Evolutionary conservation across 306 rosid genomes (phyloP).

Genomic region (Quercus cerris): DNA sequence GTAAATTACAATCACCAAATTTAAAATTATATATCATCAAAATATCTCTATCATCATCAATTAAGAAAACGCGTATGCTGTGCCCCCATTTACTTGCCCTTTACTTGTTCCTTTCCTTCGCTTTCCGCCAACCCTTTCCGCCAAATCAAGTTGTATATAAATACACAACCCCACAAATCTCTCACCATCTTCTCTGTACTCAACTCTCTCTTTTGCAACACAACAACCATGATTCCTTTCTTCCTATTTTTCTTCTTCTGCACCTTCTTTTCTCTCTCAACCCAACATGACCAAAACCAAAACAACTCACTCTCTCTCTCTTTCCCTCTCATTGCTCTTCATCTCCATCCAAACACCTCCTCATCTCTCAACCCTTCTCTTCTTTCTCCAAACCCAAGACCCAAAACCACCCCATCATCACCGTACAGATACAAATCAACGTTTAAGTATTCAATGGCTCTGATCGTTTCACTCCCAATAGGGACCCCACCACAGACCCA

Average conservation of each 20-base stretch:
- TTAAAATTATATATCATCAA: conserved; percentile 4
- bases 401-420: conserved; percentile 5
- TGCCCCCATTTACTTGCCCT: conserved; percentile 19
- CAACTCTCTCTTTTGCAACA: neutral
- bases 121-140: neutral
- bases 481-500: conserved; percentile 88
- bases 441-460: conserved; percentile 63
- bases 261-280: conserved; percentile 11
- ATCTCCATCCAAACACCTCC: conserved; percentile 33
- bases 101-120: neutral
- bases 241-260: conserved; percentile 5
- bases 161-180: neutral
- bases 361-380: conserved; percentile 28
- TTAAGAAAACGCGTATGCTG: conserved; percentile 53
- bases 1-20: neutral
- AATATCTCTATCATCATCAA: conserved; percentile 31
- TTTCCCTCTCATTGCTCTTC: conserved; percentile 43
- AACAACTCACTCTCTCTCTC: conserved; percentile 37
- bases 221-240: neutral
- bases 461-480: conserved; percentile 64
- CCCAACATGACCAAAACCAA: conserved; percentile 5
- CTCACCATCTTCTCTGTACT: neutral
- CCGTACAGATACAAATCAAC: conserved; percentile 41
- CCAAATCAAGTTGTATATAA: conserved; percentile 27
- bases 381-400: conserved; percentile 11